Evolutionary conservation across 2,329 filamentous ascomycete species (phyloP).

Genomic region (Fusarium neocosmosporiellum): DNA sequence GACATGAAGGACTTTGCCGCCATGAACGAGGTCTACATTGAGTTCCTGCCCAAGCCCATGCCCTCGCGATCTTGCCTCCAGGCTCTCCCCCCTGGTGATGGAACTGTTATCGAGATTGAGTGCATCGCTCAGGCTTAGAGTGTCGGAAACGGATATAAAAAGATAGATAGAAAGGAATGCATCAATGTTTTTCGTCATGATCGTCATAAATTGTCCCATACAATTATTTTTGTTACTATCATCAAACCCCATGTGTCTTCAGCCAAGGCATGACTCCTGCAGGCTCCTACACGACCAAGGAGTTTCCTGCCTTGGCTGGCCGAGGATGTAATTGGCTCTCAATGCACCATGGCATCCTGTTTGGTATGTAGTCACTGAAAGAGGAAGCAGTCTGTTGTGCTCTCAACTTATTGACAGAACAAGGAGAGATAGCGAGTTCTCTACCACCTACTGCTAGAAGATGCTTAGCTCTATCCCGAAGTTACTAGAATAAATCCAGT

Average conservation of each 20-base stretch:
- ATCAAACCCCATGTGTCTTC: not conserved
- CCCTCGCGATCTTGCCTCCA: slow-evolving; percentile 55
- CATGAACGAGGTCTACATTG: slow-evolving; percentile 62
- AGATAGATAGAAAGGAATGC: not conserved
- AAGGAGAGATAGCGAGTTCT: not conserved
- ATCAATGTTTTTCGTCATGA: not conserved
- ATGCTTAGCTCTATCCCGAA: not conserved
- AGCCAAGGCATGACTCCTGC: not conserved
- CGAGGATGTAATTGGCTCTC: not conserved
- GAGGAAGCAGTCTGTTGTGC: not conserved
- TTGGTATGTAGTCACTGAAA: not conserved
- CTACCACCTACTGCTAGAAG: not conserved
- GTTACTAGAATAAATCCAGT: not conserved
- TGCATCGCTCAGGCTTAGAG: slow-evolving; percentile 54
- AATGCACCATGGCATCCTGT: not conserved
- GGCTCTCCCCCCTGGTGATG: slow-evolving; percentile 51
- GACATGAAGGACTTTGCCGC: slow-evolving; percentile 78
- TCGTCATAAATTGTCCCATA: not conserved
- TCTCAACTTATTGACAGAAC: not conserved
- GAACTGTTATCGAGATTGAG: slow-evolving; percentile 57
- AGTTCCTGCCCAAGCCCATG: slow-evolving; percentile 55
- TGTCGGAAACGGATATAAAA: not conserved
- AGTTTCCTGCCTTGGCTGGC: not conserved
- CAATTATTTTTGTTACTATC: not conserved
- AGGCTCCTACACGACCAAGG: not conserved